phyloP scores from a whole-genome alignment of 306 rosid species.

The Coriaria nepalensis region DNA sequence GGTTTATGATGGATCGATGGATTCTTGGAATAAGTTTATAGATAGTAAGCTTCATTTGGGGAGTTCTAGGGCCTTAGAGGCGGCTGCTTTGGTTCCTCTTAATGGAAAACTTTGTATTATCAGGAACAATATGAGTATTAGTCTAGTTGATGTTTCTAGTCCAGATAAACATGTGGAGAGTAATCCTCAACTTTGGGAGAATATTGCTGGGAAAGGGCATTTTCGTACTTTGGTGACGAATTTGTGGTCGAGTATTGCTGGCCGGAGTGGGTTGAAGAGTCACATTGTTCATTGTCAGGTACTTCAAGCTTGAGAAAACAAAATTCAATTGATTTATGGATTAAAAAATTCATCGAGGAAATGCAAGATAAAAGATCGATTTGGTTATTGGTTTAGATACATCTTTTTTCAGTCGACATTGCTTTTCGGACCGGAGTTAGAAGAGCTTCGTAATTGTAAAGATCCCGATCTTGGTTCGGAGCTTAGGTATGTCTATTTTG shows the following conservation, averaged over 20 bases:
- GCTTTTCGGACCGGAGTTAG: too few relatives aligned
- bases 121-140: slow-evolving; percentile 97
- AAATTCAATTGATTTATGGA: not conserved
- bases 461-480: too few relatives aligned
- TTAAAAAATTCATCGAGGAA: slow-evolving; percentile 1
- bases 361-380: slow-evolving; percentile 5
- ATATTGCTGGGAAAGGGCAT: slow-evolving; percentile 84
- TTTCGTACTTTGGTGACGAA: slow-evolving; percentile 65
- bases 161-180: slow-evolving; percentile 57
- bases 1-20: slow-evolving; percentile 65
- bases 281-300: slow-evolving; percentile 98
- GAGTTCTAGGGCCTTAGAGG: slow-evolving; percentile 75
- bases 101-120: slow-evolving; percentile 92
- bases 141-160: slow-evolving; percentile 72
- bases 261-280: slow-evolving; percentile 79
- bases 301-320: slow-evolving; percentile 61
- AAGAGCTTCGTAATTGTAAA: too few relatives aligned
- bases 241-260: slow-evolving; percentile 81
- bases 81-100: slow-evolving; percentile 92
- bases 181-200: slow-evolving; percentile 91
- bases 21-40: slow-evolving; percentile 88
- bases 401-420: too few relatives aligned
- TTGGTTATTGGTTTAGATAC: too few relatives aligned
- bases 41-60: slow-evolving; percentile 96
- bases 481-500: too few relatives aligned